Conservation (phyloP, 2,329 filamentous ascomycete genomes). For the Tolypocladium ophioglossoides region DNA sequence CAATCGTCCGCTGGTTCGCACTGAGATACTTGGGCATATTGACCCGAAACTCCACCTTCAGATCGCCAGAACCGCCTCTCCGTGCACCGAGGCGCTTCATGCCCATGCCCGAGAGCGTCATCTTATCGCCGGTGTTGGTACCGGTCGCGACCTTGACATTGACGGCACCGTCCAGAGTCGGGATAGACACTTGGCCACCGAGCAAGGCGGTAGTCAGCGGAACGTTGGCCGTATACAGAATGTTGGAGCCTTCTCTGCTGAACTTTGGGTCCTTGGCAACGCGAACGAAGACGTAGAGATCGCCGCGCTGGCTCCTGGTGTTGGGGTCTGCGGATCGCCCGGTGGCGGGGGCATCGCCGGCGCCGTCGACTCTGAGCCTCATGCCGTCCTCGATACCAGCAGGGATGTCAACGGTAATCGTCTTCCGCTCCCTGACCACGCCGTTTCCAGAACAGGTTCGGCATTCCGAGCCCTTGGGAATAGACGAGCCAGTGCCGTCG, state of each 20-base stretch:
- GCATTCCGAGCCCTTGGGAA: slow-evolving; percentile 75
- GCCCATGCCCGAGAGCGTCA: slow-evolving; percentile 82
- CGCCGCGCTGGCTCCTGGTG: slow-evolving; percentile 60
- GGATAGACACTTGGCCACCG: slow-evolving; percentile 80
- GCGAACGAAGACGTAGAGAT: slow-evolving; percentile 83
- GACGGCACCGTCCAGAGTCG: slow-evolving; percentile 82
- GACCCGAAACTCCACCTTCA: slow-evolving; percentile 91
- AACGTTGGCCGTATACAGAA: slow-evolving; percentile 84
- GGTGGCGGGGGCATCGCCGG: slow-evolving; percentile 77
- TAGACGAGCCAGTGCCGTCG: slow-evolving; percentile 63
- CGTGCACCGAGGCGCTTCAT: slow-evolving; percentile 77
- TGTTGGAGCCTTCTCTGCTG: slow-evolving; percentile 75
- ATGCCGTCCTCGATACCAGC: slow-evolving; percentile 95
- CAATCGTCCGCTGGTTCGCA: slow-evolving; percentile 80
- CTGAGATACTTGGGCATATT: slow-evolving; percentile 90
- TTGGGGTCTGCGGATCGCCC: slow-evolving; percentile 56
- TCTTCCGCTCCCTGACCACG: slow-evolving; percentile 72
- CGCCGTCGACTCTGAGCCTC: slow-evolving; percentile 73
- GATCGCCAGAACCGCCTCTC: slow-evolving; percentile 61
- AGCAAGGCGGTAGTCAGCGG: slow-evolving; percentile 88
- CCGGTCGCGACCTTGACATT: slow-evolving; percentile 87
- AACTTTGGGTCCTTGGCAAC: slow-evolving; percentile 89
- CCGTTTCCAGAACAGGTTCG: slow-evolving; percentile 70
- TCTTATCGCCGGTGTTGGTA: slow-evolving; percentile 83
- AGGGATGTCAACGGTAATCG: slow-evolving; percentile 82